Evolutionary conservation across 1,139 yeast genomes (phyloP).

Genomic region (Zhuliangozyma blackwelliae): DNA sequence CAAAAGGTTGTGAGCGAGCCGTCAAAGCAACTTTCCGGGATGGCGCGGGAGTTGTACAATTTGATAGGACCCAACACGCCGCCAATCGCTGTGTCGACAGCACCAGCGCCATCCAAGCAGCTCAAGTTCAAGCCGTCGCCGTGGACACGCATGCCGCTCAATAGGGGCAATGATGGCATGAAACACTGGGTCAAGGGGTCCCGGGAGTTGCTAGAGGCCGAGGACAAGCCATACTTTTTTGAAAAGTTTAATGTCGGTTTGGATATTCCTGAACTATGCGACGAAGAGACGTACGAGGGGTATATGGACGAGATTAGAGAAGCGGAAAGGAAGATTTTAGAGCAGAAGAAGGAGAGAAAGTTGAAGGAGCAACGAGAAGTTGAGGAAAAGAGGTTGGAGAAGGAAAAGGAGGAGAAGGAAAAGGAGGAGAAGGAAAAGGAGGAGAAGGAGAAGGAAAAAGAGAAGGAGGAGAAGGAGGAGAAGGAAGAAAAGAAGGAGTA

Average conservation of each 20-base stretch:
- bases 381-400: slow-evolving; percentile 4
- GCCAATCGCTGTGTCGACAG: slow-evolving; percentile 41
- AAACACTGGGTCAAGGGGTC: slow-evolving; percentile 89
- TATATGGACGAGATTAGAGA: slow-evolving; percentile 42
- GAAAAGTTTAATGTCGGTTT: slow-evolving; percentile 70
- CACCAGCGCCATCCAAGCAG: slow-evolving; percentile 28
- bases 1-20: slow-evolving; percentile 26
- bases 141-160: slow-evolving; percentile 69
- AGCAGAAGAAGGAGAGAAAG: slow-evolving; percentile 14
- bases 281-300: slow-evolving; percentile 57
- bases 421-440: slow-evolving; percentile 21
- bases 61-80: slow-evolving; percentile 91
- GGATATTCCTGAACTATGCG: slow-evolving; percentile 65
- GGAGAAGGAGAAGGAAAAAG: slow-evolving; percentile 12
- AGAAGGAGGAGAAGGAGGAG: slow-evolving; percentile 6
- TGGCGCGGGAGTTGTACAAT: slow-evolving; percentile 86
- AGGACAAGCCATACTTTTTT: slow-evolving; percentile 59
- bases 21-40: slow-evolving; percentile 55
- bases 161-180: slow-evolving; percentile 46
- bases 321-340: slow-evolving; percentile 17
- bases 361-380: slow-evolving; percentile 8
- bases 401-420: slow-evolving; percentile 3
- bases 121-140: slow-evolving; percentile 72
- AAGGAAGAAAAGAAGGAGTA: slow-evolving; percentile 1
- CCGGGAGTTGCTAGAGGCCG: slow-evolving; percentile 42